Conservation (phyloP, 2,329 filamentous ascomycete genomes). For the Akanthomyces lecanii region DNA sequence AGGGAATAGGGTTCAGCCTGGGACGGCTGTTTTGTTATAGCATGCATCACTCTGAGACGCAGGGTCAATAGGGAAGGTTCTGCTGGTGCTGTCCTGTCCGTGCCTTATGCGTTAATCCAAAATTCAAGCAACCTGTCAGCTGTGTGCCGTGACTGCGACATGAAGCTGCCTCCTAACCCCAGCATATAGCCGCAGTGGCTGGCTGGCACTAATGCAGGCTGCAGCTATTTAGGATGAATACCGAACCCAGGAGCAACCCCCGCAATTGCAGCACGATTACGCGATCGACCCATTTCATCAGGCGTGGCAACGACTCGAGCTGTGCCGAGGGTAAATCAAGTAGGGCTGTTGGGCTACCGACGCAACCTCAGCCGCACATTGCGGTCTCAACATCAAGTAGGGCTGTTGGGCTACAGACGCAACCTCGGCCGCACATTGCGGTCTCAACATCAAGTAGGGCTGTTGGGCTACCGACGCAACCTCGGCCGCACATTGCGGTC, state of each 20-base stretch:
- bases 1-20: conserved; percentile 12
- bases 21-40: conserved; percentile 13
- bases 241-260: background rate
- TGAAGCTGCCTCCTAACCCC: background rate
- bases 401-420: background rate
- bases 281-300: background rate
- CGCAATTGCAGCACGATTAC: background rate
- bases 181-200: background rate
- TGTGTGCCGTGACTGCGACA: background rate
- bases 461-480: background rate
- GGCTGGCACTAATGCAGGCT: background rate
- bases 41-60: conserved; percentile 12
- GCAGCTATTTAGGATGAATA: background rate
- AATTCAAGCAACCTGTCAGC: conserved; percentile 1
- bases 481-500: background rate
- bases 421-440: background rate
- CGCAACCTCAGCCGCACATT: background rate
- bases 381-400: too few species aligned
- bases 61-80: conserved; percentile 5
- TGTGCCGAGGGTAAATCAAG: background rate
- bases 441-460: background rate
- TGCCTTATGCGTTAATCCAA: conserved; percentile 9
- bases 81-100: conserved; percentile 8
- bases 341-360: background rate
- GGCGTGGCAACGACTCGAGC: background rate